These are phyloP conservation scores for Teunomyces kruisii DNA, from an alignment of 805 yeast species.

Conservation along the genomic window DNA sequence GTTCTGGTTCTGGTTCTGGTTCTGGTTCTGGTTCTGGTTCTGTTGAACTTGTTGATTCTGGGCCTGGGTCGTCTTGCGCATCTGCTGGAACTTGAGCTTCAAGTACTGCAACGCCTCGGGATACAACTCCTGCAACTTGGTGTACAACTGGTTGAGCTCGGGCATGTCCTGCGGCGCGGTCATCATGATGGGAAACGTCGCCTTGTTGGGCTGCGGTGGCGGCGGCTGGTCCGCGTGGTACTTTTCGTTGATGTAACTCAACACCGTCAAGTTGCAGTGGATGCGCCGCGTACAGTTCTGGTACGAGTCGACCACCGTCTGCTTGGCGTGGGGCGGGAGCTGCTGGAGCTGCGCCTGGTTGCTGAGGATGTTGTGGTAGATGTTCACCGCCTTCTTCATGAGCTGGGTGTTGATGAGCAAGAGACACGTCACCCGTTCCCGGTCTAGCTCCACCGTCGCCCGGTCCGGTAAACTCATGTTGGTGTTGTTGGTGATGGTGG, in stretches of 20 bases:
- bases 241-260: slow-evolving; percentile 38
- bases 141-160: slow-evolving; percentile 48
- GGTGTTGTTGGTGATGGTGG: background rate
- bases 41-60: slow-evolving; percentile 13
- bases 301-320: slow-evolving; percentile 33
- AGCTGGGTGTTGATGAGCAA: slow-evolving; percentile 43
- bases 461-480: slow-evolving; percentile 3
- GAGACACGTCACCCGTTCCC: slow-evolving; percentile 43
- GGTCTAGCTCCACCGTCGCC: slow-evolving; percentile 26
- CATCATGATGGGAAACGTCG: slow-evolving; percentile 49
- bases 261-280: slow-evolving; percentile 42
- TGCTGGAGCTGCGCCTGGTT: slow-evolving; percentile 35
- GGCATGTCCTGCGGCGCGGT: slow-evolving; percentile 58
- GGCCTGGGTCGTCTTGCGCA: slow-evolving; percentile 33
- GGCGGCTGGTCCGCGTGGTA: slow-evolving; percentile 34
- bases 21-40: slow-evolving; percentile 7
- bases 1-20: no score
- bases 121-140: slow-evolving; percentile 47
- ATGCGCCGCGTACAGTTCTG: slow-evolving; percentile 41
- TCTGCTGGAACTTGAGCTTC: slow-evolving; percentile 39
- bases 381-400: slow-evolving; percentile 38
- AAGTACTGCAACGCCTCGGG: slow-evolving; percentile 52
- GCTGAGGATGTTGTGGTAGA: slow-evolving; percentile 34
- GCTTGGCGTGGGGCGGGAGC: slow-evolving; percentile 32
- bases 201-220: slow-evolving; percentile 25